Evolutionary conservation across 2,329 filamentous ascomycete genomes (phyloP).

Genomic region (Fusarium camptoceras): DNA sequence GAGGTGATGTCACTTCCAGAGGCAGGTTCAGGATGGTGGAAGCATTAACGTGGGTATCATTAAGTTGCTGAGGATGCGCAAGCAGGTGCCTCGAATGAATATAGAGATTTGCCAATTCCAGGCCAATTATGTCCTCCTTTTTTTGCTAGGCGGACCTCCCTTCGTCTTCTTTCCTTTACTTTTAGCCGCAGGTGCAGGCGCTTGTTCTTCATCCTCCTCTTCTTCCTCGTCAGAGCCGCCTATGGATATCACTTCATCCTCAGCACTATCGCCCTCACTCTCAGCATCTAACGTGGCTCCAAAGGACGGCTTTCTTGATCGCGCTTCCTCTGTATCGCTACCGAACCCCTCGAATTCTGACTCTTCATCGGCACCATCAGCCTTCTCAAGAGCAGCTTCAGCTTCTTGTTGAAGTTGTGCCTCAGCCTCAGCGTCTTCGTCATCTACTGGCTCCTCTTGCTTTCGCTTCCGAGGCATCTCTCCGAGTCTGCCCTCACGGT

Average conservation of each 20-base stretch:
- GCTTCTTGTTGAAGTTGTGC: slow-evolving; percentile 46
- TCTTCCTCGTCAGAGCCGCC: slow-evolving; percentile 49
- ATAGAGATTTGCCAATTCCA: slow-evolving; percentile 28
- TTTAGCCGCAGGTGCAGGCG: slow-evolving; percentile 14
- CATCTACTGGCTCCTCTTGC: slow-evolving; percentile 63
- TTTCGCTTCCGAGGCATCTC: slow-evolving; percentile 90
- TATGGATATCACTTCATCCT: slow-evolving; percentile 52
- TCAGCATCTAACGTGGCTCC: slow-evolving; percentile 49
- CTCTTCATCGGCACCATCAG: slow-evolving; percentile 55
- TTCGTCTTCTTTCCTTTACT: slow-evolving; percentile 38
- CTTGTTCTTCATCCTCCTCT: slow-evolving; percentile 35
- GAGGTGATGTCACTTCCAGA: background rate
- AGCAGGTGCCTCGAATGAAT: slow-evolving; percentile 36
- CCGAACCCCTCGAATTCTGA: slow-evolving; percentile 54
- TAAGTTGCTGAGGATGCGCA: slow-evolving; percentile 32
- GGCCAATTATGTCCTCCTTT: slow-evolving; percentile 42
- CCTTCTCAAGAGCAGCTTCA: slow-evolving; percentile 44
- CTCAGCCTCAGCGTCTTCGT: slow-evolving; percentile 53
- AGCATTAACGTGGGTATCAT: slow-evolving; percentile 44
- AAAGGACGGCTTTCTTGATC: slow-evolving; percentile 50
- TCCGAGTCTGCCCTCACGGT: slow-evolving; percentile 81
- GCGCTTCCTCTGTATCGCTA: slow-evolving; percentile 51
- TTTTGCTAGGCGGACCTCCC: slow-evolving; percentile 42
- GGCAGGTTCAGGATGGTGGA: background rate
- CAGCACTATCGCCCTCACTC: slow-evolving; percentile 57